Conservation (phyloP, 805 yeast species). For the Kuraishia borneana region DNA sequence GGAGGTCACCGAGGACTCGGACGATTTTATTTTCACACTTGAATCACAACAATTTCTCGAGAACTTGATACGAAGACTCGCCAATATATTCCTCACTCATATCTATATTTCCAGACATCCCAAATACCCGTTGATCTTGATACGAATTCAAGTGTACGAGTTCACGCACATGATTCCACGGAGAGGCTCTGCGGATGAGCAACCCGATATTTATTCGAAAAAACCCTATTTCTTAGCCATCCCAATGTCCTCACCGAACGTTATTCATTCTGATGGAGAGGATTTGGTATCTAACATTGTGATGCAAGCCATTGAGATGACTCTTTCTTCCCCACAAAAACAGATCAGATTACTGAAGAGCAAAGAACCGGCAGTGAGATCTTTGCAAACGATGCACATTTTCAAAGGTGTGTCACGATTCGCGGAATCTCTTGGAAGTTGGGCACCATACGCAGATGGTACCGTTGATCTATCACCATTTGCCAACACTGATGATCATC, state of each 20-base stretch:
- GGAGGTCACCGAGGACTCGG: constrained; percentile 13
- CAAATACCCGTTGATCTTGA: constrained; percentile 42
- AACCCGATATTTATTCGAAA: constrained; percentile 38
- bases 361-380: constrained; percentile 25
- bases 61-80: constrained; percentile 32
- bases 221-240: constrained; percentile 57
- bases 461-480: constrained; percentile 57
- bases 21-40: constrained; percentile 22
- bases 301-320: constrained; percentile 46
- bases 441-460: constrained; percentile 67
- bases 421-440: constrained; percentile 52
- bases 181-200: not conserved
- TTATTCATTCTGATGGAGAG: constrained; percentile 39
- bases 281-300: constrained; percentile 41
- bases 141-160: constrained; percentile 64
- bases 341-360: constrained; percentile 27
- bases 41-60: constrained; percentile 43
- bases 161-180: constrained; percentile 11
- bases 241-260: constrained; percentile 54
- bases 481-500: constrained; percentile 30
- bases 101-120: constrained; percentile 61
- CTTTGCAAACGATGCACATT: constrained; percentile 45
- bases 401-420: constrained; percentile 53
- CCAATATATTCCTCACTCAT: constrained; percentile 46
- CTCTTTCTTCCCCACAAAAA: constrained; percentile 33